Base-by-base conservation (phyloP, 768 basidiomycete species). In the Amanita molliuscula region DNA sequence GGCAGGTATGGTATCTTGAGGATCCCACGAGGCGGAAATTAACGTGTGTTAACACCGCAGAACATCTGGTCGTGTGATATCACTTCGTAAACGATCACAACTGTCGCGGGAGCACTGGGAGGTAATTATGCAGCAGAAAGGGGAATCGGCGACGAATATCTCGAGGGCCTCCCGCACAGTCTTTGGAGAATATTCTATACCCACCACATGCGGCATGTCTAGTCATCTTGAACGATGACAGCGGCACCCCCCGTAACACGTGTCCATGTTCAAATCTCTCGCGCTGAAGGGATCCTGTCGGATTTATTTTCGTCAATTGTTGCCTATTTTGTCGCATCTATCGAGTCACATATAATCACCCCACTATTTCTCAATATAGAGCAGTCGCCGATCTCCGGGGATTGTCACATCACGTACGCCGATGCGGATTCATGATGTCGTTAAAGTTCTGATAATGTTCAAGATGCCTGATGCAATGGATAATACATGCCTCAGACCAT, bases 1-100 rank as follows among this genome's bases (percentile, higher is more conserved):
- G 62, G 70, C 77, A 76, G 84, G 85, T 84, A 62, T 60, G 81
- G 66, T 56, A 51, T 50, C 23, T 21, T n/a, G n/a, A 40, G 58
- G 8, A 33, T 50, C 40, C 23, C 41, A 44, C 42, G 38, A 18
- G 21, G 34, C 52, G 52, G 52, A 54, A 54, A 54, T 56, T 56
- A 54, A 56, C 18, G 31, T 31, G 11, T 20, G 44, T 51, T 50
- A 25, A 37, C 46, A 21, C 37, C 43, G 36, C 47, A 64, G 64
- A 62, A 44, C 65, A 66, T 55, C 37, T 51, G 42, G 54, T 55
- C 42, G 54, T 55, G 37, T 48, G 47, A 46, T 46, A 28, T 50
- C 31, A 49, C 25, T 41, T 18, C 38, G 20, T 45, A 52, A 55
- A 44, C 34, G 26, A 38, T 34, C 47, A 37, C 7, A 48, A 48